A percentile compares a stretch with the other conserved stretches of the same genome.
These are phyloP conservation scores for Tetracentron sinense DNA, from an alignment of 164 flowering plant species.

Conservation along the genomic window DNA sequence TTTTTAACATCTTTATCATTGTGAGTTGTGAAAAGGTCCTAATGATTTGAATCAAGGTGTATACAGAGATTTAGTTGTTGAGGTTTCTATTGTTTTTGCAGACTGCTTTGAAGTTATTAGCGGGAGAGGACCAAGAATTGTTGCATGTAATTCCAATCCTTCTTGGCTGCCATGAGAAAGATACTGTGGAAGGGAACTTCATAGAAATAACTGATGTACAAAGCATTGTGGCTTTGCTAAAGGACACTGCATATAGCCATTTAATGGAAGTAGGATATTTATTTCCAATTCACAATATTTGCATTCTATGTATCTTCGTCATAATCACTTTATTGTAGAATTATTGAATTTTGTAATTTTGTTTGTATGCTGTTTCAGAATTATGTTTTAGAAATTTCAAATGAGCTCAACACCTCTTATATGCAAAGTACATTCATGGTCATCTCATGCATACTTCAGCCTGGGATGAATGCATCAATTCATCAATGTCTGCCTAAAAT, in stretches of 20 bases:
- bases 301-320: background rate
- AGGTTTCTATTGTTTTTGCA: constrained; percentile 28
- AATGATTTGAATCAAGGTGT: no score
- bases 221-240: constrained; percentile 37
- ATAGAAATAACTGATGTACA: constrained; percentile 25
- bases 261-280: constrained; percentile 72
- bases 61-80: no score
- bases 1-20: no score
- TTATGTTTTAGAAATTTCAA: background rate
- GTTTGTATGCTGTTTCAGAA: background rate
- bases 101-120: constrained; percentile 71
- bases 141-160: constrained; percentile 52
- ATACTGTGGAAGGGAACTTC: constrained; percentile 28
- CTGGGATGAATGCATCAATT: no score
- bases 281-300: background rate
- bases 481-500: no score
- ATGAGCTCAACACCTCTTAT: background rate
- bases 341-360: background rate
- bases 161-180: constrained; percentile 53
- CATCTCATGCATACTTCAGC: no score
- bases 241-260: constrained; percentile 83
- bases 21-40: no score
- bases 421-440: no score
- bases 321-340: background rate
- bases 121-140: constrained; percentile 64